Conservation (phyloP, 2,329 filamentous ascomycete genomes). For the Aspergillus ibericus region DNA sequence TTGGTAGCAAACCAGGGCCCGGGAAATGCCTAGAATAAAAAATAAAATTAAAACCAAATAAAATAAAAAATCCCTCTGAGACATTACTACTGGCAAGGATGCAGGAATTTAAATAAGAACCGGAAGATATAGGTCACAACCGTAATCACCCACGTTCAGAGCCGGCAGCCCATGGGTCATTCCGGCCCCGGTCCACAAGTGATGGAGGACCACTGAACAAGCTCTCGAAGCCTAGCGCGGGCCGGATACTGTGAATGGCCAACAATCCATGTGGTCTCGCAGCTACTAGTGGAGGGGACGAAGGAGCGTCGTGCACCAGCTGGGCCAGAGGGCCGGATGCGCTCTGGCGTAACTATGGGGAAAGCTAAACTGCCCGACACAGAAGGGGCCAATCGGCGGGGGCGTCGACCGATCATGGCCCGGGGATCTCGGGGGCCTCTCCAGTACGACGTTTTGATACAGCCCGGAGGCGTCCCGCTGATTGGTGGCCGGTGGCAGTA, state of each 20-base stretch:
- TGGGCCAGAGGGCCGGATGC: not conserved
- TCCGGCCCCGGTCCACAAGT: not conserved
- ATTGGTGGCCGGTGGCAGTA: not conserved
- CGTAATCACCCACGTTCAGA: not conserved
- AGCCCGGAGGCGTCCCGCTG: not conserved
- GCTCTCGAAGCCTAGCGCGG: not conserved
- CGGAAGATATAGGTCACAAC: not conserved
- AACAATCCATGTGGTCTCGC: constrained; percentile 2
- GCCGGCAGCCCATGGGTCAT: not conserved
- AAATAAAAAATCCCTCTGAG: not conserved
- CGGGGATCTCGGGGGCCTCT: not conserved
- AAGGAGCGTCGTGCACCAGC: not conserved
- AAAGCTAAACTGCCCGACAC: not conserved
- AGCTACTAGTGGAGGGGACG: not conserved
- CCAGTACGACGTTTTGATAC: constrained; percentile 3
- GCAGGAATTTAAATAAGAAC: constrained; percentile 1
- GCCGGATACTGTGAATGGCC: not conserved
- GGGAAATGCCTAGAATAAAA: not conserved
- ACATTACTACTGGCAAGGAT: not conserved
- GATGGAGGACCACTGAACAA: not conserved
- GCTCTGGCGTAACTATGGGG: not conserved
- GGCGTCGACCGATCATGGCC: not conserved
- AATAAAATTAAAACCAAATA: not conserved
- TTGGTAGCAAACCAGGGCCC: not conserved
- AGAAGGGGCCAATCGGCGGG: not conserved